Evolutionary conservation across 2,329 filamentous ascomycete species (phyloP).

Genomic region (Westerdykella sp.): DNA sequence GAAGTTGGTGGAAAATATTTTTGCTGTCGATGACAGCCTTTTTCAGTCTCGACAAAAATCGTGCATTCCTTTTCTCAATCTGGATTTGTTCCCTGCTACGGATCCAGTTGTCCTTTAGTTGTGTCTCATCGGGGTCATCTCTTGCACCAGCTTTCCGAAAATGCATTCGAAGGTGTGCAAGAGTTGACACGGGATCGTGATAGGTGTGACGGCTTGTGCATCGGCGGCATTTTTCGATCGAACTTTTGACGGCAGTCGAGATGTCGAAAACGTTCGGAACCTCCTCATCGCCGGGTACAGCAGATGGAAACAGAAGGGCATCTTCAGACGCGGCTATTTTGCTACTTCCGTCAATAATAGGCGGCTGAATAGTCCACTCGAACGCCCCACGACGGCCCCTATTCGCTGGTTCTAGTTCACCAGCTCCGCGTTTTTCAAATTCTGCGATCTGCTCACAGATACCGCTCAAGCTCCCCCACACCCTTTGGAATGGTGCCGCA

Average conservation of each 20-base stretch:
- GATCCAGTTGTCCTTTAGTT: slow-evolving; percentile 16
- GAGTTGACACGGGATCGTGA: background rate
- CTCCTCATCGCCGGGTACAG: too few relatives aligned
- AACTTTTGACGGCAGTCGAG: background rate
- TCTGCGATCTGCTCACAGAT: background rate
- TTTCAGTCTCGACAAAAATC: slow-evolving; percentile 11
- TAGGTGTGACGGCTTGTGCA: background rate
- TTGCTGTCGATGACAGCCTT: slow-evolving; percentile 9
- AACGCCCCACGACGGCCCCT: too few relatives aligned
- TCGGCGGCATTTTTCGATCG: background rate
- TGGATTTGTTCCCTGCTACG: slow-evolving; percentile 13
- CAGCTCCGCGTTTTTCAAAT: slow-evolving; percentile 3
- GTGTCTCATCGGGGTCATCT: background rate
- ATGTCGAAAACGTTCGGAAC: slow-evolving; percentile 1
- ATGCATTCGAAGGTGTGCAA: background rate
- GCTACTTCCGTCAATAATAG: background rate
- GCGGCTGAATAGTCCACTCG: background rate
- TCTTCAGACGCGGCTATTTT: too few relatives aligned
- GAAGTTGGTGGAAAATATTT: slow-evolving; percentile 9
- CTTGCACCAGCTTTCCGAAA: background rate
- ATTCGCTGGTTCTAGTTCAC: too few relatives aligned
- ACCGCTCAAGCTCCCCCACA: too few relatives aligned
- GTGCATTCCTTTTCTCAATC: slow-evolving; percentile 17
- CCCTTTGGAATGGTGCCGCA: too few relatives aligned
- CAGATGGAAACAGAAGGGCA: too few relatives aligned